phyloP scores from a whole-genome alignment of 441 rosid genomes.

The Brassica hybrid region DNA sequence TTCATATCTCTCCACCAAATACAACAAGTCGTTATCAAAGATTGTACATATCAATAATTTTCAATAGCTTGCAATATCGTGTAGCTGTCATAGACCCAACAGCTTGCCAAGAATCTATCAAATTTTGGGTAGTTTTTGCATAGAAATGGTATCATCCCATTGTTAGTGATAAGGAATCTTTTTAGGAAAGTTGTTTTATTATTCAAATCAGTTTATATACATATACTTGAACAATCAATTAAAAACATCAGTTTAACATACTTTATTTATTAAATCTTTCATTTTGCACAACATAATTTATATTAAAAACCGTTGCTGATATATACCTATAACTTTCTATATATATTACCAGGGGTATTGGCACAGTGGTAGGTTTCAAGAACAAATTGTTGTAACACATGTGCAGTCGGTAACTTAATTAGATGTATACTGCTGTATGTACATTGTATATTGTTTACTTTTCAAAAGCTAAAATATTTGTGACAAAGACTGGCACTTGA shows the following conservation, averaged over 20 bases:
- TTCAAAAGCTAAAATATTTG: background rate
- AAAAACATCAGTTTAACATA: conserved; percentile 12
- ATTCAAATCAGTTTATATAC: conserved; percentile 27
- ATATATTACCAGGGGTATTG: conserved; percentile 5
- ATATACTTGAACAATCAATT: conserved; percentile 19
- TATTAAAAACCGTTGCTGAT: no score
- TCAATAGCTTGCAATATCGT: conserved; percentile 44
- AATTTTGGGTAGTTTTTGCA: conserved; percentile 39
- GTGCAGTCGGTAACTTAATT: conserved; percentile 34
- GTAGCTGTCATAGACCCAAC: conserved; percentile 47
- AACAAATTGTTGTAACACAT: conserved; percentile 29
- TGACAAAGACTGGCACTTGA: conserved; percentile 32
- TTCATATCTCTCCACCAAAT: conserved; percentile 29
- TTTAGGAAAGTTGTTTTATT: conserved; percentile 43
- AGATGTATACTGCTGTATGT: conserved; percentile 1
- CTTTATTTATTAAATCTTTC: conserved; percentile 26
- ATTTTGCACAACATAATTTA: background rate
- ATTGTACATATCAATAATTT: conserved; percentile 47
- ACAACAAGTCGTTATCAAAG: conserved; percentile 41
- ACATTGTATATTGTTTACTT: background rate
- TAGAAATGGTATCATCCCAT: conserved; percentile 46
- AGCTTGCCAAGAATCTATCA: conserved; percentile 43
- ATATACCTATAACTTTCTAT: background rate
- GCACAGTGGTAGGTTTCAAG: conserved; percentile 34
- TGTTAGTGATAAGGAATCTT: conserved; percentile 48